phyloP scores from a whole-genome alignment of 768 basidiomycete genomes.

The Phylloporus sp. region DNA sequence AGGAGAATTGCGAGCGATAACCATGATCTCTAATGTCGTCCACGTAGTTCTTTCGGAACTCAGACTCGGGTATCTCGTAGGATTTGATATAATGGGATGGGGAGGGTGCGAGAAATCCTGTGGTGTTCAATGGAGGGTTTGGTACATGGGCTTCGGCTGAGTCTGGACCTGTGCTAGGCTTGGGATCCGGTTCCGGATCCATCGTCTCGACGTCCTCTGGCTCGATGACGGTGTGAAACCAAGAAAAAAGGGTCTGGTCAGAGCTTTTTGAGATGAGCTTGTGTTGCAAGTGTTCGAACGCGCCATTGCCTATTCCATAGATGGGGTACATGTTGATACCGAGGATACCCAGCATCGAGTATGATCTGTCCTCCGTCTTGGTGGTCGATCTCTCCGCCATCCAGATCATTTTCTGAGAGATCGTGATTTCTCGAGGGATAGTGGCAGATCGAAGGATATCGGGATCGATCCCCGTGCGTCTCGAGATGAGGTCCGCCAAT shows the following conservation, averaged over 20 bases:
- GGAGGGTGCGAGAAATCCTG: conserved; percentile 24
- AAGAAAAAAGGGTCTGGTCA: conserved; percentile 29
- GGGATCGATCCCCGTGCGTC: conserved; percentile 13
- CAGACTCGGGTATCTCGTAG: conserved; percentile 19
- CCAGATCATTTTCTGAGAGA: conserved; percentile 30
- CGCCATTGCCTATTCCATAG: conserved; percentile 25
- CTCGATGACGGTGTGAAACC: conserved; percentile 11
- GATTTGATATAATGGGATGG: conserved; percentile 19
- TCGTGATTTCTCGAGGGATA: conserved; percentile 10
- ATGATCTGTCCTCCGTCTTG: conserved; percentile 27
- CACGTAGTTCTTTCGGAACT: conserved; percentile 18
- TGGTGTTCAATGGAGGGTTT: conserved; percentile 5
- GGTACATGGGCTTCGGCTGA: background rate
- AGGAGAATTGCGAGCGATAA: conserved; percentile 15
- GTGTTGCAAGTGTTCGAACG: conserved; percentile 26
- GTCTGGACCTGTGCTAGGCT: background rate
- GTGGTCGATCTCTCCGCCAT: conserved; percentile 22
- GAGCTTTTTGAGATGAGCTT: conserved; percentile 15
- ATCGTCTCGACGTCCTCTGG: conserved; percentile 13
- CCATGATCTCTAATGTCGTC: conserved; percentile 8
- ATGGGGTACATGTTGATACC: conserved; percentile 13
- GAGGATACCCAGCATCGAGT: conserved; percentile 29
- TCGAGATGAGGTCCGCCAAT: conserved; percentile 10
- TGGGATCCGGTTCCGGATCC: background rate
- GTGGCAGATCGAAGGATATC: conserved; percentile 12